Base-by-base conservation (phyloP, 2,329 filamentous ascomycete species). In the Ceratocystis cacaofunesta region DNA sequence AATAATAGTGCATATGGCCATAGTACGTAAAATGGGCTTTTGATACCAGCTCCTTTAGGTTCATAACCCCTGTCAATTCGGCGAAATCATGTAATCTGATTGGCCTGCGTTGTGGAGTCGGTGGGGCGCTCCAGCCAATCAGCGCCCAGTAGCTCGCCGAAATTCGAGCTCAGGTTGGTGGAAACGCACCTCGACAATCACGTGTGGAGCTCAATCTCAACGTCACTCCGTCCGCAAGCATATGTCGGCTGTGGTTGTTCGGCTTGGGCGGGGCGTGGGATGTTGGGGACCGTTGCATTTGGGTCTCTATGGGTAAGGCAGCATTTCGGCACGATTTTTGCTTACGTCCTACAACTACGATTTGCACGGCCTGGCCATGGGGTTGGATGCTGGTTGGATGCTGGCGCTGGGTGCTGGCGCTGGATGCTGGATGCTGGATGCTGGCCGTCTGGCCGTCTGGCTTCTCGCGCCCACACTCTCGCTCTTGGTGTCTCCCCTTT, bases 131-230 rank as follows among this genome's bases (percentile, higher is more conserved):
- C 7, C 28, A 8, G 8, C 61, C 61, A 62, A 62, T 62, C 12
- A 62, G 43, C 22, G 10, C 7, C 5, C 44, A n/a, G n/a, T 28
- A 22, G 25, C 15, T 36, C 61, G 41, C 61, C 61, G 61, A 62
- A 30, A 58, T 30, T 58, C 17, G 17, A 30, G 52, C 15, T 50
- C 50, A 48, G 22, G 3, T 22, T 8, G 25, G 17, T 46, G 43
- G 44, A 50, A 62, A 62, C 5, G 44, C 44, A 62, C 25, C 41
- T 19, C n/a, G 28, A 32, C 30, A 62, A 62, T 62, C 61, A 62
- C 61, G 61, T 62, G 61, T 52, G 44, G 61, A 62, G 61, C 44
- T 62, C 61, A 62, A 62, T 62, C 22, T 62, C 61, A 62, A 62
- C 60, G 60, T 62, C 60, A 62, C 52, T 58, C 52, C n/a, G 28